These are phyloP conservation scores for Suillus hirtellus DNA, from an alignment of 768 basidiomycete species.

Conservation along the genomic window DNA sequence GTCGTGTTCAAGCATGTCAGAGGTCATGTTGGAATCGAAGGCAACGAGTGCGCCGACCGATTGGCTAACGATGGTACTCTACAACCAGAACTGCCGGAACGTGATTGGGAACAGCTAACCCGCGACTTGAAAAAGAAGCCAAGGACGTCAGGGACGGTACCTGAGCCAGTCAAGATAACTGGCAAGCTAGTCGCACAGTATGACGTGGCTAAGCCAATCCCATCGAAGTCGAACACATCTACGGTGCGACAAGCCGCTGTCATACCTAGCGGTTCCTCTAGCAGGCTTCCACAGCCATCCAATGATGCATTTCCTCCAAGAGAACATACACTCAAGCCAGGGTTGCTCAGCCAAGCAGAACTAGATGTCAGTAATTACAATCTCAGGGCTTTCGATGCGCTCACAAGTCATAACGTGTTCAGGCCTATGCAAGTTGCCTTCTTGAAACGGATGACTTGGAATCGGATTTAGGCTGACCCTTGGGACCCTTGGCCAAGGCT, in stretches of 20 bases:
- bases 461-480: conserved; percentile 26
- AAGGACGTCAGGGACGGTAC: too few relatives aligned
- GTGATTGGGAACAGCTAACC: conserved; percentile 52
- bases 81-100: conserved; percentile 43
- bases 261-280: not conserved
- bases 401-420: not conserved
- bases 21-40: conserved; percentile 74
- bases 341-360: conserved; percentile 17
- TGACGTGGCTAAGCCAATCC: not conserved
- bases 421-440: conserved; percentile 38
- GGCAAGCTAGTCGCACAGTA: not conserved
- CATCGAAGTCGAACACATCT: not conserved
- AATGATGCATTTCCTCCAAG: not conserved
- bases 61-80: conserved; percentile 63
- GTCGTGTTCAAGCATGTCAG: conserved; percentile 72
- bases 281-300: not conserved
- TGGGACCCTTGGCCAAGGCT: too few relatives aligned
- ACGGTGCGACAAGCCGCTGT: not conserved
- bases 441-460: conserved; percentile 32
- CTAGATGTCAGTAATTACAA: conserved; percentile 21
- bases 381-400: too few relatives aligned
- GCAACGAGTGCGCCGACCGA: conserved; percentile 86
- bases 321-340: not conserved
- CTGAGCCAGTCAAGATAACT: conserved; percentile 1
- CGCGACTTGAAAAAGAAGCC: not conserved